Percentiles rank a stretch among this genome's conserved stretches.
Evolutionary conservation across 75 land plant genomes (phyloP).

Genomic region (Picea sitchensis): DNA sequence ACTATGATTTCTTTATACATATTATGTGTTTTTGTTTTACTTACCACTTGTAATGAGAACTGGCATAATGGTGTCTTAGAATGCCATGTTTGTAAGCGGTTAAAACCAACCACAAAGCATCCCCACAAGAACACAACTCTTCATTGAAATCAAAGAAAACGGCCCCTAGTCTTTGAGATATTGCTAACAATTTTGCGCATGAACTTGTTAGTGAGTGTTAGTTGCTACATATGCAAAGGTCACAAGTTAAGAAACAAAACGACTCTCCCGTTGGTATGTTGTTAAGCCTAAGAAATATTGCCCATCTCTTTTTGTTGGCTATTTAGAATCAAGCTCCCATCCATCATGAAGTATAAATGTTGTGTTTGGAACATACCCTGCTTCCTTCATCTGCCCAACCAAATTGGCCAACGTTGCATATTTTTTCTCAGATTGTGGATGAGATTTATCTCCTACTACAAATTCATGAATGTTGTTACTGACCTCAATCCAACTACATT

Average conservation of each 20-base stretch:
- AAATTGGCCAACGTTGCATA: slow-evolving; percentile 23
- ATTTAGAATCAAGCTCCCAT: background rate
- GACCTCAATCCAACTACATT: slow-evolving; percentile 10
- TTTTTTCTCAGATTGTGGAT: slow-evolving; percentile 20
- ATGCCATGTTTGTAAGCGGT: background rate
- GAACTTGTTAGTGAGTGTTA: background rate
- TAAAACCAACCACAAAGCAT: background rate
- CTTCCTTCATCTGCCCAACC: background rate
- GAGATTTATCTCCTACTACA: slow-evolving; percentile 3
- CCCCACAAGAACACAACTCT: background rate
- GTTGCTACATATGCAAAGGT: background rate
- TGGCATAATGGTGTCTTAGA: background rate
- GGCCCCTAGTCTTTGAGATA: background rate
- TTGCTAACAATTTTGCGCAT: background rate
- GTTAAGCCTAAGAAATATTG: background rate
- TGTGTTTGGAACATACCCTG: slow-evolving; percentile 2
- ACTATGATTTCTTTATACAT: background rate
- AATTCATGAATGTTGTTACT: slow-evolving; percentile 1
- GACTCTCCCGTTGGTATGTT: background rate
- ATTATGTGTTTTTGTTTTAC: background rate
- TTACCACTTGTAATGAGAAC: background rate
- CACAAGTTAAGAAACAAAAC: background rate
- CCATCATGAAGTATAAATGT: background rate
- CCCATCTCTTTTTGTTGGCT: background rate
- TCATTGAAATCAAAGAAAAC: background rate